These are phyloP conservation scores for Styphnolobium japonicum DNA, from an alignment of 306 rosid genomes.

Conservation along the genomic window DNA sequence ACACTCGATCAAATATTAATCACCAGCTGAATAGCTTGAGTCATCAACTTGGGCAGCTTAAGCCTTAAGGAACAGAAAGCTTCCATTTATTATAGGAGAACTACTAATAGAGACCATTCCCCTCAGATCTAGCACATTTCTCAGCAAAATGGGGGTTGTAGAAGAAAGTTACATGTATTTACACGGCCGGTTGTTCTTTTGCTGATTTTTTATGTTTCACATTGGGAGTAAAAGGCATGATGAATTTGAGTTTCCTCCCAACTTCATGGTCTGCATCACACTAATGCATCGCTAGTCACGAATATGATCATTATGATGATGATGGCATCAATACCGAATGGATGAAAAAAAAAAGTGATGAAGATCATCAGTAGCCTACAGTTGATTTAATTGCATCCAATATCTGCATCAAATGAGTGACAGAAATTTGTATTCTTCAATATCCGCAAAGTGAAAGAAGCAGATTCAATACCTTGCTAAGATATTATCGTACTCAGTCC, in stretches of 20 bases:
- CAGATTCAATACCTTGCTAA: no score
- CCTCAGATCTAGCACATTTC: background rate
- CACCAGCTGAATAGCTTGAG: background rate
- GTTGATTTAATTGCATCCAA: constrained; percentile 92
- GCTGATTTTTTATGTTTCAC: background rate
- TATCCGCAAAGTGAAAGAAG: no score
- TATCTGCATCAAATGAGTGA: constrained; percentile 59
- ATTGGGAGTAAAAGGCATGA: background rate
- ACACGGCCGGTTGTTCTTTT: constrained; percentile 14
- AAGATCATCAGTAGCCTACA: constrained; percentile 51
- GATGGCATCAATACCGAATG: constrained; percentile 1
- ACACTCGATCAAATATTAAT: background rate
- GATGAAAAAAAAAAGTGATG: background rate
- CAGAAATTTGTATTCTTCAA: background rate
- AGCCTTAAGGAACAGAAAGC: background rate
- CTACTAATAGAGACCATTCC: background rate
- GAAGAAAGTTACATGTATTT: background rate
- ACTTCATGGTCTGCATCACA: background rate
- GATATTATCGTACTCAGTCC: no score
- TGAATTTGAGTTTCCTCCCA: background rate
- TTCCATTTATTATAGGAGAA: background rate
- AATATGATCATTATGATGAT: background rate
- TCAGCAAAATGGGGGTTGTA: background rate
- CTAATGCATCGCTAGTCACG: background rate
- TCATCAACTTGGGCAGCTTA: background rate